Base-by-base conservation (phyloP, 768 basidiomycete species). In the Ramaria rubella region DNA sequence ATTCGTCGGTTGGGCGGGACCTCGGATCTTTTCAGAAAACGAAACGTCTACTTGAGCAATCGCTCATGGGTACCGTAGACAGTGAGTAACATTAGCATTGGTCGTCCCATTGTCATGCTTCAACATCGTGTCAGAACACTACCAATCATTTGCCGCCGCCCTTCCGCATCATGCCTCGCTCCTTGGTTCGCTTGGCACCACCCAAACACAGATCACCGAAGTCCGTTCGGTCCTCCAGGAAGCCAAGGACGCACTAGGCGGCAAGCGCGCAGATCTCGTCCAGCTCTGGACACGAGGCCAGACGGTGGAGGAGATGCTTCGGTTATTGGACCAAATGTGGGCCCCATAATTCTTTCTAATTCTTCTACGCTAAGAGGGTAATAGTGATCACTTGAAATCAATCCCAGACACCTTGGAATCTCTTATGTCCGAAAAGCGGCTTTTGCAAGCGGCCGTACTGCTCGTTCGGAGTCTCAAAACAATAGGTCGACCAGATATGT, bases 281-380 rank as follows among this genome's bases (percentile, higher is more conserved):
- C 93, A 90, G 64, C 75, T 98, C 26, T 94, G 92, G 86, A 79
- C 86, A 31, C 78, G 94, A 63, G 87, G 90, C 53, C 89, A 94
- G 64, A 86, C 82, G n/a, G 71, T 98, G 19, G 89, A 95, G 65
- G 96, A 98, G 69, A 98, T 98, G 93, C 79, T 94, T 65, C 82
- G 82, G 43, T 77, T 97, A n/a, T 68, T 99, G 60, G 94, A 97
- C 68, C 88, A 92, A 66, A 95, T 98, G 95, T 94, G 62, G 59
- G 87, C 70, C 5, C 30, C 12, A 48, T 46, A n/a, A 24, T 29
- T 24, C 34, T 23, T 38, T 9, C 44, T 11, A 33, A 17, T 31
- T 36, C n/a, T 50, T 49, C 40, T 45, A 59, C 63, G 15, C 58
- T 65, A 64, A 60, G 62, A 42, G 43, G 57, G 51, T 34, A 31